These are phyloP conservation scores for Coniophora puteana DNA, from an alignment of 1,284 basidiomycete genomes.

Conservation along the genomic window DNA sequence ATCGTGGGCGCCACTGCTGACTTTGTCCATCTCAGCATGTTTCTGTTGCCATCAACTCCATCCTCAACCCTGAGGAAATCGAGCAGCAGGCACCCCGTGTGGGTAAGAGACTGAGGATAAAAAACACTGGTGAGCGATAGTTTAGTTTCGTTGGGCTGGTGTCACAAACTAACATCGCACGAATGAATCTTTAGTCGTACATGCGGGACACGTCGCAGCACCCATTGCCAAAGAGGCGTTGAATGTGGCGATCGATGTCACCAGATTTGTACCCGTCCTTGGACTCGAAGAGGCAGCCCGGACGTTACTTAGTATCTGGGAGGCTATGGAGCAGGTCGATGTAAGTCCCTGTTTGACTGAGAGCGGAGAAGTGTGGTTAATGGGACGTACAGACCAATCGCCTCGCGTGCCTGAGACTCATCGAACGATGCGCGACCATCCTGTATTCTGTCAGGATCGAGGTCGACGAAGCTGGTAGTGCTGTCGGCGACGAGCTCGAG, in stretches of 20 bases:
- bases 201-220: constrained; percentile 26
- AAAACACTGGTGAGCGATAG: too few relatives aligned
- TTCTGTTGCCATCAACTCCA: not conserved
- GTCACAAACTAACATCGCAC: constrained; percentile 1
- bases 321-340: constrained; percentile 54
- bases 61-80: not conserved
- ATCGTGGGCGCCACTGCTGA: not conserved
- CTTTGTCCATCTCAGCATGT: not conserved
- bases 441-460: constrained; percentile 44
- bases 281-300: constrained; percentile 51
- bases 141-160: not conserved
- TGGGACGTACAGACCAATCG: constrained; percentile 46
- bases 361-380: not conserved
- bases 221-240: constrained; percentile 48
- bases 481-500: constrained; percentile 12
- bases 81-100: too few relatives aligned
- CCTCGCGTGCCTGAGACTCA: constrained; percentile 44
- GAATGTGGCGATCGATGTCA: constrained; percentile 39
- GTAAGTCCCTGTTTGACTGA: constrained; percentile 36
- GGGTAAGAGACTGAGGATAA: too few relatives aligned
- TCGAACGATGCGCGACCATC: constrained; percentile 49
- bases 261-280: constrained; percentile 53
- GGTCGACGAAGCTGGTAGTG: constrained; percentile 34
- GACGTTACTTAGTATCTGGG: constrained; percentile 58
- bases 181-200: constrained; percentile 4